Evolutionary conservation across 306 rosid genomes (phyloP).

Genomic region (Prunus mira): DNA sequence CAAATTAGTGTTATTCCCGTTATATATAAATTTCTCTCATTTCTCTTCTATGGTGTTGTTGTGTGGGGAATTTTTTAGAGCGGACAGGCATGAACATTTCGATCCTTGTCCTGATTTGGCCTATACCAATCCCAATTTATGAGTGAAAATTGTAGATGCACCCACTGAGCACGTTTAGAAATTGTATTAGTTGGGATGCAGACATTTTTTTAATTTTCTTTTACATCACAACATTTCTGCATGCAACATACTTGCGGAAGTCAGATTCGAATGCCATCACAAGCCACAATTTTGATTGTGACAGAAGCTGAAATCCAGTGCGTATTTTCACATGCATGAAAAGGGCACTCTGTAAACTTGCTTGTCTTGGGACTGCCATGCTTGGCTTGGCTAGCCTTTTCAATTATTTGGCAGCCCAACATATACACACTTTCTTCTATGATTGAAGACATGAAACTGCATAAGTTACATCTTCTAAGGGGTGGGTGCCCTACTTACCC

Average conservation of each 20-base stretch:
- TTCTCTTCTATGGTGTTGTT: too few species aligned
- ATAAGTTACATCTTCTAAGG: too few species aligned
- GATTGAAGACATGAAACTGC: neutral
- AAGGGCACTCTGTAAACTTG: neutral
- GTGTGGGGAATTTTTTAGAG: too few species aligned
- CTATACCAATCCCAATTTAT: conserved; percentile 13
- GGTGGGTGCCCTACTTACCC: too few species aligned
- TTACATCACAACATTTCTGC: neutral
- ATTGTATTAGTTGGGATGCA: conserved; percentile 21
- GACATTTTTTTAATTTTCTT: neutral
- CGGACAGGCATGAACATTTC: neutral
- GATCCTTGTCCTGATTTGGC: neutral
- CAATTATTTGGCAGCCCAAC: neutral
- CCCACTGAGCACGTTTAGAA: conserved; percentile 38
- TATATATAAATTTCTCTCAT: too few species aligned
- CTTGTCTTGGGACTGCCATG: neutral
- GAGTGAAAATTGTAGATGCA: conserved; percentile 30
- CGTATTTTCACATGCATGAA: neutral
- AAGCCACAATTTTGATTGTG: neutral
- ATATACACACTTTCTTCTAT: neutral
- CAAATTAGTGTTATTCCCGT: too few species aligned
- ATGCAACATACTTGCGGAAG: neutral
- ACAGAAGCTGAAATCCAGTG: neutral
- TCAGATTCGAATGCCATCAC: neutral
- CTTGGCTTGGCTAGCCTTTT: neutral